Evolutionary conservation across 2,329 filamentous ascomycete species (phyloP), one percentile per base, ranked within the genome.

Genomic region (Ophiostoma tasmaniense): DNA sequence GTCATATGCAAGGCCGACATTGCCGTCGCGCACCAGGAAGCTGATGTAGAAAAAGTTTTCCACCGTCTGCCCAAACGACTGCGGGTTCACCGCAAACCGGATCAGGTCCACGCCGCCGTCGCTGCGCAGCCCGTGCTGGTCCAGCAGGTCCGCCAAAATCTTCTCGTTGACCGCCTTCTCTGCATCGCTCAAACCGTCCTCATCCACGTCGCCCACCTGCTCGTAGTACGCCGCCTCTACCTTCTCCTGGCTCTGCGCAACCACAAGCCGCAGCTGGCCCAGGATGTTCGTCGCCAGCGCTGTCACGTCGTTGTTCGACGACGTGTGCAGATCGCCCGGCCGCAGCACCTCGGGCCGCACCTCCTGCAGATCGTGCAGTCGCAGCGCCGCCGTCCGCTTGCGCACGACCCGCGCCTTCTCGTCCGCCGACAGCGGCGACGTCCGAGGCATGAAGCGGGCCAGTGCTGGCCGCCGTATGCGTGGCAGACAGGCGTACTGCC

Each of bases 31-130:
- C 70, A 98, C 92, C 71, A 99, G 80, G 76, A 99, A 99, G 76
- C 92, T 96, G 73, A 97, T 87, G 77, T 98, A 98, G 78, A 99
- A 99, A 74, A 99, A 83, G 74, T 99, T 99, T 77, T 99, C 95
- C 7, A 99, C 89, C 0, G 93, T 97, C 78, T 99, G 95, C 0
- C 92, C 92, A 75, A 98, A 99, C 0, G 92, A 96, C 52, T 81
- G 81, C 0, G 95, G 95, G 74, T 99, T 97, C 72, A 98, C 85
- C 55, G 93, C 91, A 73, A 97, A 98, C 67, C 90, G 88, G 77
- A 97, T 90, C 14, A 97, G 79, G 66, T 91, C 87, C 3, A 97
- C 85, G 20, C 91, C 91, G 1, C 88, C 89, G 1, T 88, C 87
- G 22, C 84, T 82, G 14, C 87, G 84, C 17, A 97, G 80, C 2